A percentile compares a stretch with the other conserved stretches of the same genome.
Evolutionary conservation across 1,284 basidiomycete genomes (phyloP).

Genomic region (Thecaphora frezii): DNA sequence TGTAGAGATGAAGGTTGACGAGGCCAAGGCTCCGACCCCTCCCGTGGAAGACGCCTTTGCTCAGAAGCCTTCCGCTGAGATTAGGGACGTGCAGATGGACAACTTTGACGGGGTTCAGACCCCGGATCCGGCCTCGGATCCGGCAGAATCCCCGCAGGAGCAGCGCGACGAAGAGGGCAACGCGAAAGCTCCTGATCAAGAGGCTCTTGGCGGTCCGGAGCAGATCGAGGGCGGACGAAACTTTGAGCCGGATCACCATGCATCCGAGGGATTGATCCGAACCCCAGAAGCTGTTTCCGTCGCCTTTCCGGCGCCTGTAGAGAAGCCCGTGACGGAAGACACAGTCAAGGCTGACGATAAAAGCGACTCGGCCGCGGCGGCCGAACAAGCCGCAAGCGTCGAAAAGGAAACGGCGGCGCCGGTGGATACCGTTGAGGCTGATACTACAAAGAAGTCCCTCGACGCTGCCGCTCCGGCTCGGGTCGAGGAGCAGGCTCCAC

Average conservation of each 20-base stretch:
- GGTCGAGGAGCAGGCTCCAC: too few relatives aligned
- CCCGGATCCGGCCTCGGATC: background rate
- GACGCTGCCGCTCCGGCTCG: too few relatives aligned
- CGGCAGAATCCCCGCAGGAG: background rate
- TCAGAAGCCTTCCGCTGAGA: background rate
- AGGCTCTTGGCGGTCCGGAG: too few relatives aligned
- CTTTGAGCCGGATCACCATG: background rate
- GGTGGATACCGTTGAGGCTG: too few relatives aligned
- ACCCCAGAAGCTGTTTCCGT: too few relatives aligned
- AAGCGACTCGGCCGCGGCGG: background rate
- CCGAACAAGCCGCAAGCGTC: too few relatives aligned
- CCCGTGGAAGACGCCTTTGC: too few relatives aligned
- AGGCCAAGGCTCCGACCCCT: too few relatives aligned
- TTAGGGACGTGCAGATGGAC: background rate
- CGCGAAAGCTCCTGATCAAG: background rate
- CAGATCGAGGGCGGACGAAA: background rate
- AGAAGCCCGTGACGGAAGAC: background rate
- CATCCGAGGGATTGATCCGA: too few relatives aligned
- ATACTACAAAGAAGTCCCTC: too few relatives aligned
- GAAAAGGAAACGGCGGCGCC: too few relatives aligned
- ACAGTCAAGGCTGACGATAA: background rate
- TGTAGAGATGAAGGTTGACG: background rate
- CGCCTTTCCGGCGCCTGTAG: too few relatives aligned
- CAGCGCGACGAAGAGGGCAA: background rate
- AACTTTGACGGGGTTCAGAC: background rate